A percentile compares a stretch with the other conserved stretches of the same genome.
Conservation (phyloP, 345 rosid species). For the Brassica cretica region DNA sequence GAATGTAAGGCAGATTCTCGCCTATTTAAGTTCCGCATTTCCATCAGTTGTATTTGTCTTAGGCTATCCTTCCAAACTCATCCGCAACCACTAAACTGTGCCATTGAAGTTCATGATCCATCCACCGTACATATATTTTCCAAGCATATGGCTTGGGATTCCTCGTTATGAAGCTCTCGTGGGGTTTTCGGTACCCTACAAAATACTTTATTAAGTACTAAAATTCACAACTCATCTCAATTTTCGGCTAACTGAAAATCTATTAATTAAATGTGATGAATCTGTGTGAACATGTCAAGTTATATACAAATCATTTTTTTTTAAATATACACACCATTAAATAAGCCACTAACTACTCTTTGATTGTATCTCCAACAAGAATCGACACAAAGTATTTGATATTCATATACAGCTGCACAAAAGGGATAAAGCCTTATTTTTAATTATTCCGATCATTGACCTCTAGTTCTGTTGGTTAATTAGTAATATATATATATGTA, state of each 20-base stretch:
- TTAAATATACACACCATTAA: not conserved
- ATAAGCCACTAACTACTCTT: slow-evolving; percentile 8
- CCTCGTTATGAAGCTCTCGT: too few species aligned
- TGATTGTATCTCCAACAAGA: slow-evolving; percentile 16
- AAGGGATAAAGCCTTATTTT: not conserved
- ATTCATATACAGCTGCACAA: slow-evolving; percentile 3
- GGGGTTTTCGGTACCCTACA: too few species aligned
- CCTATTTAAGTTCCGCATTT: too few species aligned
- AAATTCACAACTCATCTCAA: not conserved
- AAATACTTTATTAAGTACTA: not conserved
- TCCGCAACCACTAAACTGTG: too few species aligned
- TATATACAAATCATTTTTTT: not conserved
- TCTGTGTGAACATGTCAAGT: slow-evolving; percentile 20
- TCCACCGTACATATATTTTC: too few species aligned
- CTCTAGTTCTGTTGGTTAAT: not conserved
- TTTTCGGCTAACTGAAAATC: slow-evolving; percentile 3
- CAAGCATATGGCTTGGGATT: too few species aligned
- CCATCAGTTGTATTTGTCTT: too few species aligned
- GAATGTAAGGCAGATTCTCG: too few species aligned
- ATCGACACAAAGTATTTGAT: slow-evolving; percentile 21
- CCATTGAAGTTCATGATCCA: too few species aligned
- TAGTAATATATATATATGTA: not conserved
- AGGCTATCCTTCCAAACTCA: too few species aligned
- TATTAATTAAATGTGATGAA: not conserved
- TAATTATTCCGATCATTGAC: not conserved